Conservation (phyloP, 2,329 filamentous ascomycete species). For the Alternaria infectoria region DNA sequence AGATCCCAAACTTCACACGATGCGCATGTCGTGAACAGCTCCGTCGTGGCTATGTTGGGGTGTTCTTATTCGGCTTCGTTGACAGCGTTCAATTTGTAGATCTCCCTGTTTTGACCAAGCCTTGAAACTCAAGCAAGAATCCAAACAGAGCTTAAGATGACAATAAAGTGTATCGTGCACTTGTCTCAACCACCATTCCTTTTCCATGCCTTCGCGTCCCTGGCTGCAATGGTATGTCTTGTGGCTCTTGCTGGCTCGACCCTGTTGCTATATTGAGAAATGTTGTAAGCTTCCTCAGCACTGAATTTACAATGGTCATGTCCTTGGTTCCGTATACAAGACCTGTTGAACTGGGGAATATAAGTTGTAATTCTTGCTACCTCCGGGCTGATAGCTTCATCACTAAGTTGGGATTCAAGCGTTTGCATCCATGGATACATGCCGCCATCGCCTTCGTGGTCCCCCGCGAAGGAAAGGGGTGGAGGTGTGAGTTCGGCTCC, state of each 20-base stretch:
- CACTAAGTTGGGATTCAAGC: too few relatives aligned
- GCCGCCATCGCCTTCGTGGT: constrained; percentile 32
- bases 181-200: constrained; percentile 52
- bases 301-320: constrained; percentile 58
- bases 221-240: constrained; percentile 53
- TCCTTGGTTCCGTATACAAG: constrained; percentile 48
- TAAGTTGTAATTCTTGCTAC: constrained; percentile 31
- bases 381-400: constrained; percentile 3
- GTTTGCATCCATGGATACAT: too few relatives aligned
- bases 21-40: constrained; percentile 52
- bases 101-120: not conserved
- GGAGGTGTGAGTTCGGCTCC: constrained; percentile 18
- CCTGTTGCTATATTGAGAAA: constrained; percentile 53
- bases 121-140: not conserved
- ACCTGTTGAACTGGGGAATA: constrained; percentile 38
- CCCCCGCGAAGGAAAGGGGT: constrained; percentile 24
- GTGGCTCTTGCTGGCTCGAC: constrained; percentile 58
- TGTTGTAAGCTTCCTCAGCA: constrained; percentile 55
- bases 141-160: constrained; percentile 39
- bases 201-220: constrained; percentile 54
- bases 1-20: constrained; percentile 35
- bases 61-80: constrained; percentile 54
- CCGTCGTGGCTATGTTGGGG: constrained; percentile 55
- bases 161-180: constrained; percentile 52
- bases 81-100: constrained; percentile 52